phyloP scores from a whole-genome alignment of 2,329 filamentous ascomycete species.

The Lomentospora prolificans region DNA sequence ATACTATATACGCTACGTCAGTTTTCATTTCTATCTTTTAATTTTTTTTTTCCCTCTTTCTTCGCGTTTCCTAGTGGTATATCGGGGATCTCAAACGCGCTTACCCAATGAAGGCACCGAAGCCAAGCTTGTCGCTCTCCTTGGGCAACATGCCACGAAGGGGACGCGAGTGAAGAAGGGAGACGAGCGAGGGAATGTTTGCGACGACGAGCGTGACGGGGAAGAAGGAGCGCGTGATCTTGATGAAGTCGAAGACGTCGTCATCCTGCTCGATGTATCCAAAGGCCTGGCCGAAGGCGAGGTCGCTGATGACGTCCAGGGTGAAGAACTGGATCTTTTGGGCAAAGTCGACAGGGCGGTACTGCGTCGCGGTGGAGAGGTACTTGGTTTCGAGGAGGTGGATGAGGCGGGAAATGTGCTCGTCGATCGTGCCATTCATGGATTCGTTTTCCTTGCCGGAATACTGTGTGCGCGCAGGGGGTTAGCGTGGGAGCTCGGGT shows the following conservation, averaged over 20 bases:
- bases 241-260: conserved; percentile 38
- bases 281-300: conserved; percentile 41
- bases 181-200: conserved; percentile 30
- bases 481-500: too few relatives aligned
- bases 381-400: conserved; percentile 37
- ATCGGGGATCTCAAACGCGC: too few relatives aligned
- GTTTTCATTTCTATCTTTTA: conserved; percentile 11
- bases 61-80: too few relatives aligned
- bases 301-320: too few relatives aligned
- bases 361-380: conserved; percentile 21
- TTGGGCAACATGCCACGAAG: conserved; percentile 31
- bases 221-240: conserved; percentile 30
- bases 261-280: conserved; percentile 36
- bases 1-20: too few relatives aligned
- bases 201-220: conserved; percentile 33
- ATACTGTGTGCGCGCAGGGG: too few relatives aligned
- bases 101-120: conserved; percentile 29
- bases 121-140: conserved; percentile 27
- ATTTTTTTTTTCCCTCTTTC: too few relatives aligned
- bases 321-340: conserved; percentile 41
- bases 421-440: conserved; percentile 39
- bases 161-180: conserved; percentile 29
- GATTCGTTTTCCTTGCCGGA: conserved; percentile 40
- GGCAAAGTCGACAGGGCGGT: conserved; percentile 36
- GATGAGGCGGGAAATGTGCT: conserved; percentile 33